These are phyloP conservation scores for Talaromyces sp. DNA, from an alignment of 2,329 filamentous ascomycete species.

Conservation along the genomic window DNA sequence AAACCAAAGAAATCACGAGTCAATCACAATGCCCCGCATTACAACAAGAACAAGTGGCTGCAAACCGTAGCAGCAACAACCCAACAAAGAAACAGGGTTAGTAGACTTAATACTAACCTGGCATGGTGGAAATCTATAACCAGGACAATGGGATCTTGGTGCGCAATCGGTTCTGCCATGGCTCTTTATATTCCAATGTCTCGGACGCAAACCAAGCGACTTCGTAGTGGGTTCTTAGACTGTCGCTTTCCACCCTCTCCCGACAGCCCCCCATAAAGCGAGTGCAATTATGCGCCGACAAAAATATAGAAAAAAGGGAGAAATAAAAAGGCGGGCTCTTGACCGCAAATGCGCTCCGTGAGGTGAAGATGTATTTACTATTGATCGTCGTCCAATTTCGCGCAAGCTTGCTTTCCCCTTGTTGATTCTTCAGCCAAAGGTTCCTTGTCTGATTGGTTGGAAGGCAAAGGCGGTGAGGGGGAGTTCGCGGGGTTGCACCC, in stretches of 20 bases:
- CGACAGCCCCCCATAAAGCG: neutral
- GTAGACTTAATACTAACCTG: conserved; percentile 30
- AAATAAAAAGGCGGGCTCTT: neutral
- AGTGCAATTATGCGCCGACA: neutral
- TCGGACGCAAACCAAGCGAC: neutral
- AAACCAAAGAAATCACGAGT: neutral
- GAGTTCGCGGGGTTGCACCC: neutral
- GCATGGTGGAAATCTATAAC: conserved; percentile 84
- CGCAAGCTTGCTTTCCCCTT: neutral
- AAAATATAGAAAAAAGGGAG: neutral
- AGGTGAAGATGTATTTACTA: neutral
- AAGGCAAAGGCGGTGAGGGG: neutral
- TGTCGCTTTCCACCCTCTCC: neutral
- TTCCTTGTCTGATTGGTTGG: neutral
- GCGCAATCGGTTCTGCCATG: conserved; percentile 39
- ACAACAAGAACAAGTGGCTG: neutral
- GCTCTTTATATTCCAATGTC: neutral
- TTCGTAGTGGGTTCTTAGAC: neutral
- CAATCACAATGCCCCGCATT: neutral
- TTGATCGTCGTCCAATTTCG: neutral
- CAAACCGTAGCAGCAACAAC: neutral
- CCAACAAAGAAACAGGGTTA: neutral
- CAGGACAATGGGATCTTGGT: conserved; percentile 61
- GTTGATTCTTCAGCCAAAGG: neutral
- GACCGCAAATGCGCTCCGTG: neutral